Evolutionary conservation across 2,329 filamentous ascomycete species (phyloP).

Genomic region (Diplodia intermedia): DNA sequence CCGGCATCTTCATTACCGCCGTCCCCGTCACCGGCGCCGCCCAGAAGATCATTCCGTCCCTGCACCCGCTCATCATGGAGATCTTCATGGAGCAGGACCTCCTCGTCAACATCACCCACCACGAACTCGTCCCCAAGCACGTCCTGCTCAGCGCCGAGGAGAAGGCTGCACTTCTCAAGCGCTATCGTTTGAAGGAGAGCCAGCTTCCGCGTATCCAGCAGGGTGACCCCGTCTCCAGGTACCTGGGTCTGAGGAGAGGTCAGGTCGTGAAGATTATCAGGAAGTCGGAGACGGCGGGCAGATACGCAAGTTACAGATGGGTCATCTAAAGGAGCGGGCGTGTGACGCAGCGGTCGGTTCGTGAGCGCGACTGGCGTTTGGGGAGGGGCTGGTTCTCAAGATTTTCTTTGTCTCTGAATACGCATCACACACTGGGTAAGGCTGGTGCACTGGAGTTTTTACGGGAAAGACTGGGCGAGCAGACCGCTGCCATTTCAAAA

Average conservation of each 20-base stretch:
- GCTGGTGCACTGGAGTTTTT: slow-evolving; percentile 32
- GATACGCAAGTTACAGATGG: slow-evolving; percentile 94
- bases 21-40: slow-evolving; percentile 84
- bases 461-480: slow-evolving; percentile 10
- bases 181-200: slow-evolving; percentile 96
- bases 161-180: slow-evolving; percentile 81
- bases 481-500: slow-evolving; percentile 10
- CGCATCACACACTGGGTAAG: slow-evolving; percentile 29
- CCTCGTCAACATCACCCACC: slow-evolving; percentile 96
- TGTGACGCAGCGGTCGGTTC: slow-evolving; percentile 13
- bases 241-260: slow-evolving; percentile 85
- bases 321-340: slow-evolving; percentile 46
- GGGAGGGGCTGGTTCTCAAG: slow-evolving; percentile 27
- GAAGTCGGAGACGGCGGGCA: slow-evolving; percentile 90
- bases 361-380: slow-evolving; percentile 29
- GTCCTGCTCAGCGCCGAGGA: slow-evolving; percentile 89
- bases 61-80: slow-evolving; percentile 83
- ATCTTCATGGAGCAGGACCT: slow-evolving; percentile 96
- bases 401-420: slow-evolving; percentile 25
- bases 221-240: slow-evolving; percentile 90
- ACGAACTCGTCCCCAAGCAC: slow-evolving; percentile 95
- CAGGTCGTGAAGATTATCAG: slow-evolving; percentile 99
- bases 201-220: slow-evolving; percentile 92
- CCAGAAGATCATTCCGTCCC: slow-evolving; percentile 81
- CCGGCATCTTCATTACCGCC: slow-evolving; percentile 87